Base-by-base conservation (phyloP, 1,139 yeast species). In the Scheffersomyces segobiensis region DNA sequence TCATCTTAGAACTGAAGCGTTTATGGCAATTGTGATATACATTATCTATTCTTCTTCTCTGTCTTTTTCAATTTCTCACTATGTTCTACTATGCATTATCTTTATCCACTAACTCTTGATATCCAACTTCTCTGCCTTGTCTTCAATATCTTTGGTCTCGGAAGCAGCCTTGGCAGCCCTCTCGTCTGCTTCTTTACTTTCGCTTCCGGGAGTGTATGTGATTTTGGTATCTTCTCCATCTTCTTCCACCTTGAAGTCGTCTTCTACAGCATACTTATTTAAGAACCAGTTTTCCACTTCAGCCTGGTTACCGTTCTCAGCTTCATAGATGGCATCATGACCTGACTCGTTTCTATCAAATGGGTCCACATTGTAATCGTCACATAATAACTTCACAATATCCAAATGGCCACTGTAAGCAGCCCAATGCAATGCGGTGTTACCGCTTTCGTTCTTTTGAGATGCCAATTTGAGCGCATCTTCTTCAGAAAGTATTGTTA, bases 351-450 rank as follows among this genome's bases (percentile, higher is more conserved):
- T 95, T 73, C 88, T 89, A 49, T 84, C 69, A 67, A 91, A 89
- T 20, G 97, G 93, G 71, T 95, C 97, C 0, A 93, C 96, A 7
- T 82, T 81, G 63, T 86, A 91, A 57, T 86, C 82, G 46, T 89
- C 93, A 69, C 95, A 88, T 53, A 95, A 77, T 10, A 84, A 69
- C 71, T 89, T 76, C 49, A 92, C 96, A 10, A 88, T 79, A 2
- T 84, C 87, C 61, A 91, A 74, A 66, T 93, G 95, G 0, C 98
- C 98, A 67, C 91, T 93, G 64, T 86, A 83, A 0, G 97, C 84
- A 0, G 98, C 98, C 99, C 99, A 95, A 72, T 95, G 98, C 62
- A 95, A 80, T 0, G 98, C 89, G 0, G 99, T 93, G 71, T 95
- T 95, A 4, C 98, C 98, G 42, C 89, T 86, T 53, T 85, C 89